Evolutionary conservation across 805 yeast species (phyloP).

Genomic region (Candida sakaeoensis): DNA sequence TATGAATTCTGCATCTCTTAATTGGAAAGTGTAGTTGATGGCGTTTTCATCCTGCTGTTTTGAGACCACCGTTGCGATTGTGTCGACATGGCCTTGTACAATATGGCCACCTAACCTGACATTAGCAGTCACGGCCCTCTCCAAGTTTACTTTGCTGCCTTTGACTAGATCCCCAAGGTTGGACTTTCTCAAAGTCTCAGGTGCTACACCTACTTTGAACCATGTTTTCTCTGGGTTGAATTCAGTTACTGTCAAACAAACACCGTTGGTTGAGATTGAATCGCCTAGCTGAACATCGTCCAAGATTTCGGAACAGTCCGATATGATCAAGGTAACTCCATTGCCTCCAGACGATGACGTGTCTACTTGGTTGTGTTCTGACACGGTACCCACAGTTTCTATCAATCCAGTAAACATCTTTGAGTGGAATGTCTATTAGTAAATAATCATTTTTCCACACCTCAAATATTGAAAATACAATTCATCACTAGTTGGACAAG

Average conservation of each 20-base stretch:
- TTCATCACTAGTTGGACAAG: no score
- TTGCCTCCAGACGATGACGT: conserved; percentile 56
- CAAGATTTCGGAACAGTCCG: conserved; percentile 58
- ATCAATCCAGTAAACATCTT: conserved; percentile 93
- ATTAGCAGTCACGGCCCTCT: conserved; percentile 83
- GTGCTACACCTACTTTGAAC: conserved; percentile 90
- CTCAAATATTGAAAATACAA: background rate
- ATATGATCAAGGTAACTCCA: conserved; percentile 69
- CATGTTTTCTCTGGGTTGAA: conserved; percentile 44
- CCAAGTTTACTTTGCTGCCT: conserved; percentile 76
- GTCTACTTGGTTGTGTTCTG: conserved; percentile 46
- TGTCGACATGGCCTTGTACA: conserved; percentile 97
- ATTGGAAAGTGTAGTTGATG: conserved; percentile 66
- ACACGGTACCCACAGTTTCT: conserved; percentile 72
- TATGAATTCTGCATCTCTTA: conserved; percentile 58
- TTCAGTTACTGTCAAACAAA: conserved; percentile 88
- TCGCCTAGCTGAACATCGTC: conserved; percentile 90
- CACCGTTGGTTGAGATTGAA: conserved; percentile 86
- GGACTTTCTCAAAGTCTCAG: conserved; percentile 84
- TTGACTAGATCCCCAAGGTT: conserved; percentile 58
- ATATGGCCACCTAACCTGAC: conserved; percentile 94
- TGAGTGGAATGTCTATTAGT: background rate
- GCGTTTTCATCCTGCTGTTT: conserved; percentile 69
- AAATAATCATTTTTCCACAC: background rate
- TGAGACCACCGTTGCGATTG: conserved; percentile 63